A percentile compares a stretch with the other conserved stretches of the same genome.
Evolutionary conservation across 73 alveolate genomes (phyloP).

Genomic region (Paramecium pentaurelia): DNA sequence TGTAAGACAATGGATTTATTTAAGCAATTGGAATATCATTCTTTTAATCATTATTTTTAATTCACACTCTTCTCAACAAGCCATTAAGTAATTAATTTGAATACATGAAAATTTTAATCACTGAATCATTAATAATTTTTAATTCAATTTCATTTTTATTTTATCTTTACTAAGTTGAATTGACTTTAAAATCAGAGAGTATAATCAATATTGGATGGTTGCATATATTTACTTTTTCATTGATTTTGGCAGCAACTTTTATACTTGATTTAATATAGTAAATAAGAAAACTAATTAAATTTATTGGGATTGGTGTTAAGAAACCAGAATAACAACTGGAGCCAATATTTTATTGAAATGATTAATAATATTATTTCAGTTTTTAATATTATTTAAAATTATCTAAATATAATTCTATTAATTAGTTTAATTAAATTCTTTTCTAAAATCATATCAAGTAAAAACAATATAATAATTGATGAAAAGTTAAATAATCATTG

Average conservation of each 20-base stretch:
- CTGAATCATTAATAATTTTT: neutral
- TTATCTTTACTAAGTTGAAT: neutral
- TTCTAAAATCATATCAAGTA: too few species aligned
- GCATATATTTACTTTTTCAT: neutral
- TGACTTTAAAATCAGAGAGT: neutral
- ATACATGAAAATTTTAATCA: neutral
- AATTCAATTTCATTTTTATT: neutral
- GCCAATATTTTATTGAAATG: neutral
- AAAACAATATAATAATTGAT: too few species aligned
- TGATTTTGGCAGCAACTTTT: neutral
- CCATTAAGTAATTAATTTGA: neutral
- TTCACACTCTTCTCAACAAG: neutral
- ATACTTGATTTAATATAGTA: neutral
- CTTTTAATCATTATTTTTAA: neutral
- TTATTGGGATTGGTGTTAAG: neutral
- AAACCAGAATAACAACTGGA: neutral
- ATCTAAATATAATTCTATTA: too few species aligned
- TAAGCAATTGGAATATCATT: neutral
- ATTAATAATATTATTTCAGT: too few species aligned
- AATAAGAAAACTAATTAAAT: neutral
- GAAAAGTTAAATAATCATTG: too few species aligned
- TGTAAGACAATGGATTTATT: neutral
- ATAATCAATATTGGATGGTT: neutral
- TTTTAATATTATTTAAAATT: too few species aligned
- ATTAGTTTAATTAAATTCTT: too few species aligned